Conservation (phyloP, 768 basidiomycete genomes). For the Hygrophorus pudorinus region DNA sequence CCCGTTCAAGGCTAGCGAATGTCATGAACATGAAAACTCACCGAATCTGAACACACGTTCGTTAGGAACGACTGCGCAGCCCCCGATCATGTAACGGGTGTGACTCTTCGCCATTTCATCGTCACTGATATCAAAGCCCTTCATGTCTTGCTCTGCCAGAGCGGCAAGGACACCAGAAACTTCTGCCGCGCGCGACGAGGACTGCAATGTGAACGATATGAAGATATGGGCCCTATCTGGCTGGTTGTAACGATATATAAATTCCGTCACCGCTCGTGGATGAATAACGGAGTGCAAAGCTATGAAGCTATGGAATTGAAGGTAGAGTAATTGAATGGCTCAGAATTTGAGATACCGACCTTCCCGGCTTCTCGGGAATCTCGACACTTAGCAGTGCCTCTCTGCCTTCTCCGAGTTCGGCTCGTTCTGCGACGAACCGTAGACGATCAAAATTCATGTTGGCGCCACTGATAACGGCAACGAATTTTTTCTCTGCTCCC, state of each 20-base stretch:
- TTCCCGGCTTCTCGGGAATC: conserved; percentile 88
- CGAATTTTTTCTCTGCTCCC: conserved; percentile 79
- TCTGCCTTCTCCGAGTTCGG: conserved; percentile 90
- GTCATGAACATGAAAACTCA: conserved; percentile 29
- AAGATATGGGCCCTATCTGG: conserved; percentile 75
- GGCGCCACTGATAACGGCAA: conserved; percentile 88
- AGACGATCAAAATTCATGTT: conserved; percentile 99
- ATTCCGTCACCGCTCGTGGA: conserved; percentile 91
- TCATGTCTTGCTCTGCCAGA: conserved; percentile 64
- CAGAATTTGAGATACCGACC: conserved; percentile 33
- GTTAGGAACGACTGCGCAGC: conserved; percentile 61
- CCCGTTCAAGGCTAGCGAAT: conserved; percentile 2
- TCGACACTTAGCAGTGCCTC: conserved; percentile 93
- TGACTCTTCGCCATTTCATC: conserved; percentile 95
- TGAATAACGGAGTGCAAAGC: conserved; percentile 79
- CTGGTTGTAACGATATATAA: conserved; percentile 82
- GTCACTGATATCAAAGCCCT: conserved; percentile 83
- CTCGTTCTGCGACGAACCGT: conserved; percentile 97
- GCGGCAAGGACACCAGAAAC: conserved; percentile 52
- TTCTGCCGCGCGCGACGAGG: conserved; percentile 47
- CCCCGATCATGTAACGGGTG: conserved; percentile 90
- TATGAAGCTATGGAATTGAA: conserved; percentile 54
- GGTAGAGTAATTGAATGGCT: neutral
- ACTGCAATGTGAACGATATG: conserved; percentile 79
- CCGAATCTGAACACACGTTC: conserved; percentile 93